Base-by-base conservation (phyloP, 2,329 filamentous ascomycete species). In the Epichloe sp. region DNA sequence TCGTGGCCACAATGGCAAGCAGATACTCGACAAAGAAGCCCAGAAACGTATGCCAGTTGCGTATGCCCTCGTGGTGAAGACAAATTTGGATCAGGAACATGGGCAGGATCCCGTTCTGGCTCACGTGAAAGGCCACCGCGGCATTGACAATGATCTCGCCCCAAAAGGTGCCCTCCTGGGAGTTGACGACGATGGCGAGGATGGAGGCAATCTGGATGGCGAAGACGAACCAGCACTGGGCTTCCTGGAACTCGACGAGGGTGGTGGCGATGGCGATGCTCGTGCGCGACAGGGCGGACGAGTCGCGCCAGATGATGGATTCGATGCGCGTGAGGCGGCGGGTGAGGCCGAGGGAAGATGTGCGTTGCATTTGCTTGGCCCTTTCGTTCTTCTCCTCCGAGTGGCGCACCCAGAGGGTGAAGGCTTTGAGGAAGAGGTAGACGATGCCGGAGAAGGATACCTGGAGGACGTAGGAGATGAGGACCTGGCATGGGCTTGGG, bases 171-270 rank as follows among this genome's bases (percentile, higher is more conserved):
- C 66, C 66, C 46, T 68, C 66, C 31, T 68, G 65, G 3, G 66
- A 68, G 51, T 68, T 68, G 56, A 69, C 66, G 26, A 67, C 66
- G 31, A 68, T 67, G 52, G 66, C 65, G 47, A 69, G 65, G 55
- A 69, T 68, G 10, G 66, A 68, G 8, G 66, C 66, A 50, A 68
- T 67, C 52, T 69, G 66, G 36, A 68, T 60, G 31, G 66, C 66
- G 54, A 69, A 69, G 45, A 69, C 61, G 44, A 69, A 68, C 66
- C 66, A 69, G 52, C 60, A 63, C 47, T 69, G 66, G 0, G 66
- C 66, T 49, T 69, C 66, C 49, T 69, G 66, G 35, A 69, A 69
- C 57, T 69, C 66, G 34, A 69, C 66, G n/a, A 69, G 55, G 2
- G 66, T 69, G 4, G 66, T 67, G 52, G 66, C 66, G 45, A 69